Evolutionary conservation across 2,329 filamentous ascomycete species (phyloP).

Genomic region (Chrysoporthe austroafricana): DNA sequence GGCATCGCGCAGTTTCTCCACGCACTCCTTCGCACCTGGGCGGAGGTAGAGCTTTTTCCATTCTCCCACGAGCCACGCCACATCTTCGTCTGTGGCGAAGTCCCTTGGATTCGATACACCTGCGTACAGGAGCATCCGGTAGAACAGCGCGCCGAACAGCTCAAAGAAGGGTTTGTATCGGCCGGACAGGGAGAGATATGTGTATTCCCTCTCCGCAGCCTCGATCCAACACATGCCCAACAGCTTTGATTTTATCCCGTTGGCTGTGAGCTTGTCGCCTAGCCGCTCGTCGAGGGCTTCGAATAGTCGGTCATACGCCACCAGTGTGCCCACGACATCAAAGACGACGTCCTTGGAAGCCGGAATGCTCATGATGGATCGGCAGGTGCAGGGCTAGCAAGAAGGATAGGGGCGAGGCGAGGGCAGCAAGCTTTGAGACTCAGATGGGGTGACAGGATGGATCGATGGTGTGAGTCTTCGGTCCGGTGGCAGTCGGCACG

Average conservation of each 20-base stretch:
- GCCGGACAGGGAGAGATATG: constrained; percentile 47
- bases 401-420: background rate
- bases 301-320: constrained; percentile 47
- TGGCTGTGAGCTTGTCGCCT: constrained; percentile 41
- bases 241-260: constrained; percentile 42
- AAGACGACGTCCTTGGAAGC: constrained; percentile 46
- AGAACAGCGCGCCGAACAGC: constrained; percentile 47
- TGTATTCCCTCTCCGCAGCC: constrained; percentile 50
- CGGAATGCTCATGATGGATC: constrained; percentile 19
- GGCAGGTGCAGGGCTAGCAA: background rate
- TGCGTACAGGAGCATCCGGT: constrained; percentile 46
- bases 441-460: background rate
- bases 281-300: constrained; percentile 43
- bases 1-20: constrained; percentile 43
- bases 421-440: background rate
- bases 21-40: constrained; percentile 43
- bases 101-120: constrained; percentile 44
- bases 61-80: constrained; percentile 40
- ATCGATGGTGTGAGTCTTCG: background rate
- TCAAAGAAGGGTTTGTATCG: constrained; percentile 45
- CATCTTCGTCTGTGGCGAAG: constrained; percentile 46
- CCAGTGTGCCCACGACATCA: constrained; percentile 53
- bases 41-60: constrained; percentile 41
- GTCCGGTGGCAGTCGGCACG: background rate
- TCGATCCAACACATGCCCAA: constrained; percentile 51